Base-by-base conservation (phyloP, 2,329 filamentous ascomycete species). In the Aspergillus arachidicola region DNA sequence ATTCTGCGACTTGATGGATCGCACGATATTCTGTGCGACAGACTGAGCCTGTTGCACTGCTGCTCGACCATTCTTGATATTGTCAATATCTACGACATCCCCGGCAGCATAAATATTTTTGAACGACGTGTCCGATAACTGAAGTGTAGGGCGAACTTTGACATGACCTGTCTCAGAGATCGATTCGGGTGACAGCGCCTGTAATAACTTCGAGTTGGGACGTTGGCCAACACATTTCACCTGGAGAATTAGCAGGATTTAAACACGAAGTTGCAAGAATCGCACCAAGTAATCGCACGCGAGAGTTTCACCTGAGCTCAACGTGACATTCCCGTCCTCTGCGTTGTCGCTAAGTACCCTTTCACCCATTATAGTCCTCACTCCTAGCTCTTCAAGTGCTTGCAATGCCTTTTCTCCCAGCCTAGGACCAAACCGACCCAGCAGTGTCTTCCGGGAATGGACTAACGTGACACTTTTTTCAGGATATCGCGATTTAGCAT, bases 81-180 rank as follows among this genome's bases (percentile, higher is more conserved):
- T 78, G 0, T 81, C 79, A 1, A 82, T 82, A 30, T 85, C 84
- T 4, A 86, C 83, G 5, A 91, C 85, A 65, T 91, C 88, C 21
- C 89, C 89, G n/a, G 86, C 83, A 1, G 84, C 85, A 68, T 87
- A 91, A 2, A 90, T 79, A 64, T 87, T 82, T 1, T 81, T 78
- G 10, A 83, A 77, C 0, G 65, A 62, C 2, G 79, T 74, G 66
- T 86, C 83, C 9, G 75, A 70, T 16, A 91, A 77, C 64, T 90
- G 87, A 36, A 91, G 78, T 0, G 84, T 87, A 0, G 83, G 79
- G 56, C 82, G 81, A 28, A 90, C 84, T 1, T 78, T 77, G 67
- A 89, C 83, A 62, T 84, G 81, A 1, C 83, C 84, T 0, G 80
- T 81, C 3, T 74, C 66, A 0, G 82, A 80, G 60, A 87, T 79